A percentile compares a stretch with the other conserved stretches of the same genome.
phyloP scores from a whole-genome alignment of 192 early-diverging fungal genomes.

The Powellomyces hirtus region DNA sequence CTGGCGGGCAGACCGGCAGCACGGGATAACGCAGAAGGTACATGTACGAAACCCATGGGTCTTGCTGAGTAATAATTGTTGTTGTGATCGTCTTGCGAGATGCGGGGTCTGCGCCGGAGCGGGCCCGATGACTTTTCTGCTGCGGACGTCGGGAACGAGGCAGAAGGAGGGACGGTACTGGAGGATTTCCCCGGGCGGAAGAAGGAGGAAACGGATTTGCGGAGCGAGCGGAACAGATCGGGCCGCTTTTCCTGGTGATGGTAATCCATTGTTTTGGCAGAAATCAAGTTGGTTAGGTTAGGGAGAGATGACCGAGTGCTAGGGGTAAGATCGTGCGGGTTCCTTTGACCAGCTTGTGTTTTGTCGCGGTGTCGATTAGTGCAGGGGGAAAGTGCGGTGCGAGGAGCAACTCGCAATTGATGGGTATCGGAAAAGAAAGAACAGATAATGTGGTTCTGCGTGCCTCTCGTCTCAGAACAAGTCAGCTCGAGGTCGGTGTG shows the following conservation, averaged over 20 bases:
- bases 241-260: conserved; percentile 6
- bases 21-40: background rate
- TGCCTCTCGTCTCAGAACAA: too few relatives aligned
- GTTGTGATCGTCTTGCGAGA: conserved; percentile 1
- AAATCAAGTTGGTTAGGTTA: background rate
- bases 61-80: background rate
- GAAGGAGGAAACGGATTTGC: conserved; percentile 12
- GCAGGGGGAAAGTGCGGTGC: too few relatives aligned
- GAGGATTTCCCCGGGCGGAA: background rate
- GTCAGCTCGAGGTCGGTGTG: too few relatives aligned
- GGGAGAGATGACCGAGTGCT: background rate
- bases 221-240: conserved; percentile 5
- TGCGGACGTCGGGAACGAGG: background rate
- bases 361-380: too few relatives aligned
- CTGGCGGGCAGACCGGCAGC: background rate
- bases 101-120: background rate
- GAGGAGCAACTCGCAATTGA: too few relatives aligned
- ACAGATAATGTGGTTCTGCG: too few relatives aligned
- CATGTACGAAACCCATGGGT: background rate
- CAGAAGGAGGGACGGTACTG: too few relatives aligned
- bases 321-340: too few relatives aligned
- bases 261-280: background rate
- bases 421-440: too few relatives aligned
- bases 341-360: too few relatives aligned
- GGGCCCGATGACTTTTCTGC: background rate